Evolutionary conservation across 495 filamentous ascomycete genomes (phyloP).

Genomic region (Usnea hakonensis): DNA sequence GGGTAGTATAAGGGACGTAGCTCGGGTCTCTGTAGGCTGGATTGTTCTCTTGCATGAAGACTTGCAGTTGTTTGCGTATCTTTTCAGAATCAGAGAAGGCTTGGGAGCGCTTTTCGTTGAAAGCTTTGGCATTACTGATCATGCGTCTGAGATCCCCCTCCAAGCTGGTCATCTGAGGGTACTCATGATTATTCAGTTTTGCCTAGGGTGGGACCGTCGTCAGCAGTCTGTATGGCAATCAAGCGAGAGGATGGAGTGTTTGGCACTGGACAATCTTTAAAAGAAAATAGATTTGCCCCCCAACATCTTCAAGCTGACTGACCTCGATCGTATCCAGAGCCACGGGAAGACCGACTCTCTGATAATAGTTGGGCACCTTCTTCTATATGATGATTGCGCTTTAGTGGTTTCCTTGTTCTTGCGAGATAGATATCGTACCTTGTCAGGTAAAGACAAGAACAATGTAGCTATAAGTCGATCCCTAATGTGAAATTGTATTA

Average conservation of each 20-base stretch:
- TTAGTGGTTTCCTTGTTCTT: constrained; percentile 7
- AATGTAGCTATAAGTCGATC: constrained; percentile 56
- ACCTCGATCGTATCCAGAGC: constrained; percentile 65
- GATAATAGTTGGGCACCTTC: constrained; percentile 64
- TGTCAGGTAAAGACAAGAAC: constrained; percentile 61
- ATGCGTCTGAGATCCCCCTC: constrained; percentile 72
- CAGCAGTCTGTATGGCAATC: neutral
- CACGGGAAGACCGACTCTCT: constrained; percentile 62
- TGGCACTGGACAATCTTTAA: neutral
- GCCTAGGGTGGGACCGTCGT: constrained; percentile 24
- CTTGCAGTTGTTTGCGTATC: constrained; percentile 64
- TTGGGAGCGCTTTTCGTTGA: constrained; percentile 55
- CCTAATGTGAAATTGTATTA: constrained; percentile 38
- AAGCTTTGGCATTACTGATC: constrained; percentile 67
- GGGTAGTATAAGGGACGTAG: constrained; percentile 57
- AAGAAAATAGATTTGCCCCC: neutral
- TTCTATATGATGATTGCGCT: constrained; percentile 26
- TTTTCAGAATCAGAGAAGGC: constrained; percentile 69
- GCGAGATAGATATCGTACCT: constrained; percentile 26
- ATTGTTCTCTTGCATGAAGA: constrained; percentile 67
- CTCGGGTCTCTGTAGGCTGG: constrained; percentile 57
- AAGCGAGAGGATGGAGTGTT: neutral
- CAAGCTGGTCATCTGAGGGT: constrained; percentile 52
- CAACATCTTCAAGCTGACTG: constrained; percentile 9
- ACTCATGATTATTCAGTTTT: constrained; percentile 57